Evolutionary conservation across 805 yeast species (phyloP).

Genomic region (Lipomyces japonicus): DNA sequence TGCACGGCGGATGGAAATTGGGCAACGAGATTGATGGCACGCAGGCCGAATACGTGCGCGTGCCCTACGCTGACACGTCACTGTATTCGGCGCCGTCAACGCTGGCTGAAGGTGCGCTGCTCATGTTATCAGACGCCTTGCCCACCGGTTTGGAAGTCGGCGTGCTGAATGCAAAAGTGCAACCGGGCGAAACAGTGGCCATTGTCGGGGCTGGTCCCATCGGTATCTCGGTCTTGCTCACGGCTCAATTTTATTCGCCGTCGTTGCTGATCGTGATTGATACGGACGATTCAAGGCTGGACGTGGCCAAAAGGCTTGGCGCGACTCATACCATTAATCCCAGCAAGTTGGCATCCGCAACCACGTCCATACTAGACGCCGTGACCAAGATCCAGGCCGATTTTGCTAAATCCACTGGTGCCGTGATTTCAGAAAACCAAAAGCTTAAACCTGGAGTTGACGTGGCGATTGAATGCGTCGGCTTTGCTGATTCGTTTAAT

Average conservation of each 20-base stretch:
- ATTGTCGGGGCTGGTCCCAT: conserved; percentile 26
- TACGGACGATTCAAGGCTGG: conserved; percentile 21
- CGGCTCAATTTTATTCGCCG: conserved; percentile 24
- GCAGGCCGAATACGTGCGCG: conserved; percentile 59
- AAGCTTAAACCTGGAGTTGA: conserved; percentile 24
- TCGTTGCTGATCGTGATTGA: conserved; percentile 26
- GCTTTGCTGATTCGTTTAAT: conserved; percentile 17
- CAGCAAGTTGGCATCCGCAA: conserved; percentile 2
- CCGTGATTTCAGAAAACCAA: conserved; percentile 5
- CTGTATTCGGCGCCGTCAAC: conserved; percentile 44
- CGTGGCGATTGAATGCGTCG: conserved; percentile 27
- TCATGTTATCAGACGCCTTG: conserved; percentile 26
- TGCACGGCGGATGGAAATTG: conserved; percentile 36
- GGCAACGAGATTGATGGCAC: conserved; percentile 47
- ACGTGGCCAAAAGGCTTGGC: conserved; percentile 17
- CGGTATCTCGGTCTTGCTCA: conserved; percentile 21
- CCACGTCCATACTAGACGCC: conserved; percentile 11
- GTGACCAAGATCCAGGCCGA: conserved; percentile 5
- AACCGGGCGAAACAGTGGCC: conserved; percentile 21
- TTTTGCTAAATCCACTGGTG: conserved; percentile 2
- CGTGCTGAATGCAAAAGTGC: conserved; percentile 14
- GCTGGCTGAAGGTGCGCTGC: conserved; percentile 19
- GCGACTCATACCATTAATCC: conserved; percentile 21
- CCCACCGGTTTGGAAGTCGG: conserved; percentile 27
- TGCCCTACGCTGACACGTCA: conserved; percentile 54